Evolutionary conservation across 1,284 basidiomycete species (phyloP).

Genomic region (Ustilago crameri): DNA sequence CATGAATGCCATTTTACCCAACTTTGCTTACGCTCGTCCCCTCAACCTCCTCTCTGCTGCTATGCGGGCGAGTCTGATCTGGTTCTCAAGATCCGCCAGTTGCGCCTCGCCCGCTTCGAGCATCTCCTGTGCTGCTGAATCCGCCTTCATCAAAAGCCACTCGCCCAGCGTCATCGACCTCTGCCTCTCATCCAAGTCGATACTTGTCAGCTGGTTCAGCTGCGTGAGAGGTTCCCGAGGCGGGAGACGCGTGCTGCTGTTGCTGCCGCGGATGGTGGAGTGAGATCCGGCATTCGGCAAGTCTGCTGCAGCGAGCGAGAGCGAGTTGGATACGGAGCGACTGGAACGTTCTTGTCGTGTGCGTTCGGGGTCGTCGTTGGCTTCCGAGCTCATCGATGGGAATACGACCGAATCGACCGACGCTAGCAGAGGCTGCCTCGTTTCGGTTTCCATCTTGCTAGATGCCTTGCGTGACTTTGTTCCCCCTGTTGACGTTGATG

Average conservation of each 20-base stretch:
- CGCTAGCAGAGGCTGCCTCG: neutral
- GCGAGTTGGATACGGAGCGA: conserved; percentile 11
- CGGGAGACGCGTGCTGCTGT: neutral
- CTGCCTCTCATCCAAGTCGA: conserved; percentile 27
- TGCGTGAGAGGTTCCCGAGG: conserved; percentile 19
- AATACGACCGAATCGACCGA: conserved; percentile 5
- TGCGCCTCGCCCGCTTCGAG: conserved; percentile 21
- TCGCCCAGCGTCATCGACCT: conserved; percentile 41
- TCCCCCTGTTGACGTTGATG: neutral
- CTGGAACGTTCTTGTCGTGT: conserved; percentile 16
- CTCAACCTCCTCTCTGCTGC: conserved; percentile 23
- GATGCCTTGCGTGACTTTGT: conserved; percentile 23
- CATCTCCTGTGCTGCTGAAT: conserved; percentile 44
- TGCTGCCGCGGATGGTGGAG: conserved; percentile 33
- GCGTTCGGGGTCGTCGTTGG: conserved; percentile 7
- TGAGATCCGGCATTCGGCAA: conserved; percentile 24
- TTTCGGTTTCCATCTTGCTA: conserved; percentile 3
- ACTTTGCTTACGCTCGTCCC: neutral
- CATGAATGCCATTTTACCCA: too few relatives aligned
- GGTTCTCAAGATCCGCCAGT: conserved; percentile 30
- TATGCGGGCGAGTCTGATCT: conserved; percentile 10
- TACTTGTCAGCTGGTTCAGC: conserved; percentile 14
- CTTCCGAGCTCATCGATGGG: conserved; percentile 31
- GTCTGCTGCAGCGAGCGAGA: conserved; percentile 2
- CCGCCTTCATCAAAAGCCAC: conserved; percentile 45